Base-by-base conservation (phyloP, 1,139 yeast genomes). In the Geotrichum aggregatum region DNA sequence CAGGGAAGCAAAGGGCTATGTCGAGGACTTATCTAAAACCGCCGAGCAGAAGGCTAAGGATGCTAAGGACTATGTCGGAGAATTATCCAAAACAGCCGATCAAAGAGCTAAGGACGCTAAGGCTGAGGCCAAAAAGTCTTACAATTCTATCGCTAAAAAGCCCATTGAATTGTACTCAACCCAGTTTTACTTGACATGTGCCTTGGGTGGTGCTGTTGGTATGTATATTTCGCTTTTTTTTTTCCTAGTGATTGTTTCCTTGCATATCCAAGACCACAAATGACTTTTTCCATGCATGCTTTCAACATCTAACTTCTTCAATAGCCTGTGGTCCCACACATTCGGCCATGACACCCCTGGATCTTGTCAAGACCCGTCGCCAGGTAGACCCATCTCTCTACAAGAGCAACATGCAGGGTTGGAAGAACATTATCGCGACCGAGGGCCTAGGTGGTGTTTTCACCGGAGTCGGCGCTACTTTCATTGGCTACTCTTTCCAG, bases 291-390 rank as follows among this genome's bases (percentile, higher is more conserved):
- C n/a, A 24, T 24, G 28, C 28, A 24, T 21, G 24, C 33, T 2
- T 4, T 16, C 30, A 8, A 34, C 13, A 33, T n/a, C 40, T 19
- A 33, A 33, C 6, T 8, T 35, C 13, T 22, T 11, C 31, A 83
- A 60, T 72, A 26, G 94, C 94, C 0, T 86, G 94, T 73, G 94
- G 92, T 2, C 92, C 94, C 8, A 85, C 94, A 1, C 95, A 86
- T 66, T 77, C 89, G 0, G 76, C 82, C 0, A 87, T 86, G 13
- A 82, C 91, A 1, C 94, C 94, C 0, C 72, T 86, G 54, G 95
- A 86, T 68, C 72, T 86, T 57, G 87, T 86, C 59, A 86, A 86
- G 66, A 82, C 88, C 67, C 79, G 95, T 64, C 75, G 87, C 58
- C 94, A 86, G 66, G 94, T 85, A 21, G 76, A 83, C 61, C 69